Evolutionary conservation across 208 protist species (phyloP).

Genomic region (Angomonas desouzai): DNA sequence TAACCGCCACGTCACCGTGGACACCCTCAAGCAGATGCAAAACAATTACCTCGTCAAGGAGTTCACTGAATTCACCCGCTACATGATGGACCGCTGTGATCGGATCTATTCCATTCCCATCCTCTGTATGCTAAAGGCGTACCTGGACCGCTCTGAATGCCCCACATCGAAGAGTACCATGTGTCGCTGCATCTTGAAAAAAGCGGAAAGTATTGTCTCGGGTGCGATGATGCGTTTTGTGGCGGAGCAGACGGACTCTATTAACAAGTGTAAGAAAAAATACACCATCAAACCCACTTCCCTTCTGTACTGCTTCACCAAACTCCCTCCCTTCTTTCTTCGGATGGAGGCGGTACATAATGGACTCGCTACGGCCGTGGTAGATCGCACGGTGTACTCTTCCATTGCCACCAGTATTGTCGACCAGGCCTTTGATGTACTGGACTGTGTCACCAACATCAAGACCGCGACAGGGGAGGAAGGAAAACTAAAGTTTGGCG

Average conservation of each 20-base stretch:
- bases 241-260: constrained; percentile 84
- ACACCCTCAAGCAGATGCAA: constrained; percentile 16
- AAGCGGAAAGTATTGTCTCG: constrained; percentile 54
- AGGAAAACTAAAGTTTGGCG: constrained; percentile 48
- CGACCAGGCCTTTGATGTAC: constrained; percentile 74
- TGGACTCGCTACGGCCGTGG: constrained; percentile 43
- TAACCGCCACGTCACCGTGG: constrained; percentile 9
- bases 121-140: constrained; percentile 73
- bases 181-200: constrained; percentile 52
- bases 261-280: constrained; percentile 50
- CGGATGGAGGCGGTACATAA: constrained; percentile 75
- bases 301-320: constrained; percentile 79
- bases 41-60: constrained; percentile 46
- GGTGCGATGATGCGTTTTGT: constrained; percentile 62
- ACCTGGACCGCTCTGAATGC: constrained; percentile 37
- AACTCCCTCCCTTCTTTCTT: constrained; percentile 69
- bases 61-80: constrained; percentile 44
- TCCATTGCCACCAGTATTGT: constrained; percentile 69
- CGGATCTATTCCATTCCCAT: constrained; percentile 73
- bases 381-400: constrained; percentile 69
- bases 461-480: constrained; percentile 23
- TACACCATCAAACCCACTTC: constrained; percentile 67
- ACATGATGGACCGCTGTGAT: constrained; percentile 74
- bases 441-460: constrained; percentile 72
- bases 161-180: constrained; percentile 61